Base-by-base conservation (phyloP, 108 stramenopile genomes). In the Tribonema minus region DNA sequence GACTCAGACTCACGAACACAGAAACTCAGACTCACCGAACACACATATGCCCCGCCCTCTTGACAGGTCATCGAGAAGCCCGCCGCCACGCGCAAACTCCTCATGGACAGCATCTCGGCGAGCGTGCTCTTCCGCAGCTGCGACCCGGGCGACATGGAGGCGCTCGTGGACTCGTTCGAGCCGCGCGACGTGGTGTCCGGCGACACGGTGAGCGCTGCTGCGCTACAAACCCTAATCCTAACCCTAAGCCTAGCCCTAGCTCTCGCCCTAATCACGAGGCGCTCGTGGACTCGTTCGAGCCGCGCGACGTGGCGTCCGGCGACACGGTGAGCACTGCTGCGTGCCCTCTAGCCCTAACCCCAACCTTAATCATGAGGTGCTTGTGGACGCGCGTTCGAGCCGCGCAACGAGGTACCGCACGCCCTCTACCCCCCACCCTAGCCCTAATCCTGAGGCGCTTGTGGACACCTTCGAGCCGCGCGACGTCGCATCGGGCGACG, bases 41-140 rank as follows among this genome's bases (percentile, higher is more conserved):
- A n/a, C n/a, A n/a, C n/a, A n/a, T n/a, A n/a, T n/a, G n/a, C n/a
- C n/a, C n/a, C n/a, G n/a, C n/a, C n/a, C n/a, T n/a, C n/a, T n/a
- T n/a, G n/a, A 46, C 58, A 73, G 72, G 62, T 31, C 2, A 64
- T 73, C 27, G 58, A 33, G 9, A 73, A 73, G 31, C 62, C 72
- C 1, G 62, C 36, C 37, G 72, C 27, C 5, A 41, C 37, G 3
- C 7, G 34, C 32, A 35, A 73, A 2, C 62, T 73, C 3, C 62
- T 73, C 61, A 5, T 64, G 31, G 26, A 12, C 2, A 29, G 61
- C 5, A 64, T 73, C 30, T 25, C 58, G 37, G 58, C 34, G 38
- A 73, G 72, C 62, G 31, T 73, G 6, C 62, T 73, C 2, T 73
- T 73, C 72, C 62, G 63, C 31, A 60, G 38, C 25, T 73, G 72